Evolutionary conservation across 495 filamentous ascomycete genomes (phyloP), one percentile per base, ranked within the genome.

Genomic region (Aspergillus bridgeri): DNA sequence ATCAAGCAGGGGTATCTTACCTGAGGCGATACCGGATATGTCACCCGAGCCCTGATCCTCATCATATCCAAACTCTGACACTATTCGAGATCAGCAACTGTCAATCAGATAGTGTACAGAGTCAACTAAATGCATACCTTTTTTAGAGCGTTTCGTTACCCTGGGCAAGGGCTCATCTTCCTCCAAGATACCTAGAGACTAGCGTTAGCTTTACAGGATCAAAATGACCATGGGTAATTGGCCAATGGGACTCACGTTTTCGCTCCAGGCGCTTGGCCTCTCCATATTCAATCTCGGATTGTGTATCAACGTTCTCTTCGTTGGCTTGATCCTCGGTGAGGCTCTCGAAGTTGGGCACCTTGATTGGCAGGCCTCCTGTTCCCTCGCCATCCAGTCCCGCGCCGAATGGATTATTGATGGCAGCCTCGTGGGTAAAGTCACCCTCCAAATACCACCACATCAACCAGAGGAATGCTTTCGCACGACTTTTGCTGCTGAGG

Each of bases 401-500:
- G 3, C 95, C 94, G 65, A 96, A 98, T 0, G 94, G 94, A 69
- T 98, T 98, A 56, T 88, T 85, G 43, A 86, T 75, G 42, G 91
- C 90, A 53, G 87, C 89, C 60, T 96, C 88, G 49, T 83, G 79
- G 5, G 86, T 86, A 65, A 96, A 97, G 68, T 98, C 89, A 51
- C 92, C 93, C 73, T 98, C 95, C n/a, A 98, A 79, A 70, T 98
- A 98, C 79, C 90, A 96, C 94, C 94, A 98, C 86, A 98, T 96
- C 58, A 98, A 71, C 94, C 94, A 98, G 17, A 98, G 74, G 67
- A 98, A 98, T 2, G 92, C 93, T 52, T 75, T 88, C 0, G 95
- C 94, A 55, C 94, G 83, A 64, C 88, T 93, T 64, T 79, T 75
- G 68, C 92, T 96, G 53, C 88, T 92, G 23, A 92, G 79, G 20